phyloP scores from a whole-genome alignment of 441 rosid genomes.

The Gossypium davidsonii region DNA sequence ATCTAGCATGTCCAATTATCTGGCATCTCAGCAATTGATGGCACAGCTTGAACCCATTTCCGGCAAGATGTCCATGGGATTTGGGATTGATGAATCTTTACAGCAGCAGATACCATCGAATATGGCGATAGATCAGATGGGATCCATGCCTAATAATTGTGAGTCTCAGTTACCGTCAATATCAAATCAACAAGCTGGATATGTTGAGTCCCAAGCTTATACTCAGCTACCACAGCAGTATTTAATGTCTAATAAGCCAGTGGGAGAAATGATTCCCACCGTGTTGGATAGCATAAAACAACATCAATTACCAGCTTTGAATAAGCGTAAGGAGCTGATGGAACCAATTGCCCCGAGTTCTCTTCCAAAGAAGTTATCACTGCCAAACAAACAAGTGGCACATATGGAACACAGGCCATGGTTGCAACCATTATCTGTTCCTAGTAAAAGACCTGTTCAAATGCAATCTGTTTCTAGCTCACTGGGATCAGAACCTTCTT shows the following conservation, averaged over 20 bases:
- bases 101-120: conserved; percentile 26
- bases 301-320: conserved; percentile 35
- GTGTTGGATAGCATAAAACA: conserved; percentile 30
- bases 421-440: conserved; percentile 49
- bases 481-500: conserved; percentile 33
- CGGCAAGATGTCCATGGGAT: conserved; percentile 28
- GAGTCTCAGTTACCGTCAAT: conserved; percentile 23
- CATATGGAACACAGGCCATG: conserved; percentile 68
- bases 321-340: conserved; percentile 54
- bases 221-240: conserved; percentile 26
- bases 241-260: conserved; percentile 23
- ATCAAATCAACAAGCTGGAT: conserved; percentile 27
- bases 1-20: conserved; percentile 44
- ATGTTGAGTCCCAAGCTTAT: conserved; percentile 26
- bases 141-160: conserved; percentile 14
- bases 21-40: conserved; percentile 42
- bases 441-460: conserved; percentile 36
- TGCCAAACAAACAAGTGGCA: conserved; percentile 43
- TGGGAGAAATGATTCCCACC: conserved; percentile 24
- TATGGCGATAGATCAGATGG: conserved; percentile 17
- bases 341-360: conserved; percentile 32
- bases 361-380: conserved; percentile 23
- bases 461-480: conserved; percentile 28
- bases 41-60: conserved; percentile 36
- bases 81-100: conserved; percentile 15